Conservation (phyloP, 176 grass and related monocot species). For the Oryza rufipogon region DNA sequence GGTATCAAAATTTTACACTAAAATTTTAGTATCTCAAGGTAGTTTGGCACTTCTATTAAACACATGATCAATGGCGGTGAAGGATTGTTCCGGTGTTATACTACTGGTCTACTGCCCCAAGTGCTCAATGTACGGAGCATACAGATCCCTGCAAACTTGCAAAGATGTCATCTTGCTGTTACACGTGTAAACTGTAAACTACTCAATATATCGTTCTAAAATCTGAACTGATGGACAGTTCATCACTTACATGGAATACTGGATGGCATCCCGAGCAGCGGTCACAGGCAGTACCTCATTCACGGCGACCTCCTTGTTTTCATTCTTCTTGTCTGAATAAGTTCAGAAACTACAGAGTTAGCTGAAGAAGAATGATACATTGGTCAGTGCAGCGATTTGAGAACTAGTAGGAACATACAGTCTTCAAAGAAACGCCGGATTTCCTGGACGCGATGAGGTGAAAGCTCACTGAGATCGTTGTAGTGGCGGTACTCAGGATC, state of each 20-base stretch:
- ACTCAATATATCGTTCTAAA: neutral
- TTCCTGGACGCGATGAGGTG: slow-evolving; percentile 70
- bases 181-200: neutral
- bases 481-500: slow-evolving; percentile 74
- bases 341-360: slow-evolving; percentile 11
- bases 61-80: neutral
- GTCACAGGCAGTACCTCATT: slow-evolving; percentile 54
- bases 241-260: slow-evolving; percentile 66
- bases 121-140: slow-evolving; percentile 60
- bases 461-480: slow-evolving; percentile 68
- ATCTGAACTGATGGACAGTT: neutral
- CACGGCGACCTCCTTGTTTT: slow-evolving; percentile 77
- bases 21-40: too few relatives aligned
- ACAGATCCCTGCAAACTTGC: slow-evolving; percentile 69
- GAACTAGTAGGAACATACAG: slow-evolving; percentile 39
- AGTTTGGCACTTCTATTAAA: neutral
- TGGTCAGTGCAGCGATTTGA: neutral
- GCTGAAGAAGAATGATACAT: neutral
- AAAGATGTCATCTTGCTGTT: neutral
- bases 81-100: neutral
- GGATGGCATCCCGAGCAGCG: slow-evolving; percentile 60
- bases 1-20: too few relatives aligned
- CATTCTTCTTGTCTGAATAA: slow-evolving; percentile 76
- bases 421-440: slow-evolving; percentile 80
- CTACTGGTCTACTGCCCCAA: slow-evolving; percentile 42